phyloP scores from a whole-genome alignment of 2,329 filamentous ascomycete genomes.

The Cercospora beticola region DNA sequence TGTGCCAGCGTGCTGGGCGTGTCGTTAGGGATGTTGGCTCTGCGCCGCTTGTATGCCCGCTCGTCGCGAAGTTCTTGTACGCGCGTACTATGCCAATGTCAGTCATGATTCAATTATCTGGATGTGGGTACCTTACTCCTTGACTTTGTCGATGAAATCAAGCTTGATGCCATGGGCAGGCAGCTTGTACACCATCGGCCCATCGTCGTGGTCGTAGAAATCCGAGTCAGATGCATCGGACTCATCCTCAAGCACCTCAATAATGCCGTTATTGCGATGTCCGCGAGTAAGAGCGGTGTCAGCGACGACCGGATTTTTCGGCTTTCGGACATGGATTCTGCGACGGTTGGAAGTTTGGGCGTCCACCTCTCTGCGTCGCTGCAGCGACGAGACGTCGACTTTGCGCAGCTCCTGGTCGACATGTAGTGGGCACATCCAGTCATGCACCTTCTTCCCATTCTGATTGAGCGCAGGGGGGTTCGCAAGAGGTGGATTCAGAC shows the following conservation, averaged over 20 bases:
- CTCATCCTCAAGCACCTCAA: conserved; percentile 47
- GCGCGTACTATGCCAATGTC: conserved; percentile 23
- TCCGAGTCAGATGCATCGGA: conserved; percentile 47
- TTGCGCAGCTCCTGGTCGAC: conserved; percentile 69
- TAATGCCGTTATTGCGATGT: conserved; percentile 53
- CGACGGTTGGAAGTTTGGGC: conserved; percentile 31
- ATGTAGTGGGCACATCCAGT: conserved; percentile 89
- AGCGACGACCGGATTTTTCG: conserved; percentile 50
- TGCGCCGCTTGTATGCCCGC: conserved; percentile 22
- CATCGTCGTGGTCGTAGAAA: conserved; percentile 42
- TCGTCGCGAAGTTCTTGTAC: conserved; percentile 29
- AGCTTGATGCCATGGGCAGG: conserved; percentile 50
- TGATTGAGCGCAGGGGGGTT: conserved; percentile 64
- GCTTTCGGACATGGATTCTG: conserved; percentile 50
- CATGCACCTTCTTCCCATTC: conserved; percentile 59
- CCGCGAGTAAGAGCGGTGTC: conserved; percentile 59
- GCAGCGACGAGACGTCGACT: conserved; percentile 47
- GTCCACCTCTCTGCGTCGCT: conserved; percentile 46
- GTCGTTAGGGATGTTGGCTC: conserved; percentile 5
- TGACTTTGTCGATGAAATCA: conserved; percentile 63
- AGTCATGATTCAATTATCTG: conserved; percentile 4
- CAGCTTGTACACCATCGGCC: conserved; percentile 45
- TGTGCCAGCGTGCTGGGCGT: conserved; percentile 29
- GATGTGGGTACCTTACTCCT: conserved; percentile 40
- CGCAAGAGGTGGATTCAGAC: conserved; percentile 78